A percentile compares a stretch with the other conserved stretches of the same genome.
Evolutionary conservation across 176 grass and related monocot species (phyloP).

Genomic region (Lolium multiflorum): DNA sequence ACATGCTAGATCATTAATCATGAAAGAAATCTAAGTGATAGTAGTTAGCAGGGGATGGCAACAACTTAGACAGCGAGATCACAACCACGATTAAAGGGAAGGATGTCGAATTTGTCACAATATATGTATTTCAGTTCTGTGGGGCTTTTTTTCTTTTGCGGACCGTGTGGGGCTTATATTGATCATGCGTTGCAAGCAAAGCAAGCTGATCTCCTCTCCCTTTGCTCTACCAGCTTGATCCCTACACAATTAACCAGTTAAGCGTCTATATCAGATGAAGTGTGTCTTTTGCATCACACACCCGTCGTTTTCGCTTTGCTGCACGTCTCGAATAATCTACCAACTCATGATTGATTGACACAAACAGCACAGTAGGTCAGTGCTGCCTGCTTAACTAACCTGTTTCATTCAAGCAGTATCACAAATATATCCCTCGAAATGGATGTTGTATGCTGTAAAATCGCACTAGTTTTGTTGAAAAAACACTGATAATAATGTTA

Average conservation of each 20-base stretch:
- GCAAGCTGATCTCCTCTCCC: neutral
- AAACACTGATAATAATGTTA: neutral
- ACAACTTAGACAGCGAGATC: slow-evolving; percentile 15
- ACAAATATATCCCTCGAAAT: too few species aligned
- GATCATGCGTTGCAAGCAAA: slow-evolving; percentile 13
- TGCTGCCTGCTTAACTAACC: neutral
- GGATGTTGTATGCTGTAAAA: neutral
- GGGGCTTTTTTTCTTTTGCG: too few species aligned
- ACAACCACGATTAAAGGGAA: slow-evolving; percentile 8
- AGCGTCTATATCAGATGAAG: neutral
- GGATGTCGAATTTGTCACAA: neutral
- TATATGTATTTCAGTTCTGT: neutral
- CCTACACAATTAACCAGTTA: neutral
- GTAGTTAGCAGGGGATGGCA: neutral
- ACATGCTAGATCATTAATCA: neutral
- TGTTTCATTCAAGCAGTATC: neutral
- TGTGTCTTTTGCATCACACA: slow-evolving; percentile 3
- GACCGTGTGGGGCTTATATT: neutral
- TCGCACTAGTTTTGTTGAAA: neutral
- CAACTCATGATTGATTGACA: neutral
- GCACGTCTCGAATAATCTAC: slow-evolving; percentile 2
- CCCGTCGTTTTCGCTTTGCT: slow-evolving; percentile 31
- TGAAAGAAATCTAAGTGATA: neutral
- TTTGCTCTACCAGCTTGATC: neutral
- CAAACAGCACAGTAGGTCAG: neutral